Conservation (phyloP, 2,329 filamentous ascomycete species). For the Fusarium buharicum region DNA sequence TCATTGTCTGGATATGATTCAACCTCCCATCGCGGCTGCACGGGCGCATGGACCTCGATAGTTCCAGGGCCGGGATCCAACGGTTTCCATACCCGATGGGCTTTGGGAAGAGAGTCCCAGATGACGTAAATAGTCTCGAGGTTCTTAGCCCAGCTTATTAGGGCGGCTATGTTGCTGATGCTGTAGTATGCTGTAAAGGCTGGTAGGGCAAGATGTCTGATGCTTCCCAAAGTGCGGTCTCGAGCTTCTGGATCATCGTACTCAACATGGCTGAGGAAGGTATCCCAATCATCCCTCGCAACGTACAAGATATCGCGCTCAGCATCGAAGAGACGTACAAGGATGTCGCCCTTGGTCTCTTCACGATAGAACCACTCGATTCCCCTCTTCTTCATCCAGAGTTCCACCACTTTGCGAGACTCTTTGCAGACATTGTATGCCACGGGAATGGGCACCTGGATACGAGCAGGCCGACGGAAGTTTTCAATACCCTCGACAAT, state of each 20-base stretch:
- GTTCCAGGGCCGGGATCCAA: background rate
- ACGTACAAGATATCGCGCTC: slow-evolving; percentile 38
- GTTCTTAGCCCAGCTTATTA: slow-evolving; percentile 30
- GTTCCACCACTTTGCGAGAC: slow-evolving; percentile 28
- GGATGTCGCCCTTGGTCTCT: slow-evolving; percentile 19
- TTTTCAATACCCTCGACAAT: slow-evolving; percentile 1
- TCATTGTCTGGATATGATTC: background rate
- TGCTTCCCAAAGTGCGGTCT: slow-evolving; percentile 9
- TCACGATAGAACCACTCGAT: slow-evolving; percentile 12
- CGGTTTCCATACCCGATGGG: background rate
- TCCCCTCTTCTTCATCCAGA: slow-evolving; percentile 26
- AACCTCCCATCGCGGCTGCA: slow-evolving; percentile 26
- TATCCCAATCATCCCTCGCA: slow-evolving; percentile 27
- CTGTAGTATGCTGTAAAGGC: slow-evolving; percentile 45
- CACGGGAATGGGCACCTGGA: slow-evolving; percentile 33
- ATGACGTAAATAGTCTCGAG: slow-evolving; percentile 37
- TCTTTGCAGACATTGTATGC: slow-evolving; percentile 38
- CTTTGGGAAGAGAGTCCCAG: slow-evolving; percentile 39
- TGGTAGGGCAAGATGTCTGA: slow-evolving; percentile 42
- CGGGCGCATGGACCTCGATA: background rate
- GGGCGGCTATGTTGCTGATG: slow-evolving; percentile 19
- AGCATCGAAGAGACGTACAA: slow-evolving; percentile 29
- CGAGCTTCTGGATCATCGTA: background rate
- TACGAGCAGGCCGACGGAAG: background rate
- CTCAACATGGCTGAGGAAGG: slow-evolving; percentile 20